Percentiles rank a stretch among this genome's conserved stretches.
Conservation (phyloP, 2,329 filamentous ascomycete genomes). For the Colletotrichum sp. region DNA sequence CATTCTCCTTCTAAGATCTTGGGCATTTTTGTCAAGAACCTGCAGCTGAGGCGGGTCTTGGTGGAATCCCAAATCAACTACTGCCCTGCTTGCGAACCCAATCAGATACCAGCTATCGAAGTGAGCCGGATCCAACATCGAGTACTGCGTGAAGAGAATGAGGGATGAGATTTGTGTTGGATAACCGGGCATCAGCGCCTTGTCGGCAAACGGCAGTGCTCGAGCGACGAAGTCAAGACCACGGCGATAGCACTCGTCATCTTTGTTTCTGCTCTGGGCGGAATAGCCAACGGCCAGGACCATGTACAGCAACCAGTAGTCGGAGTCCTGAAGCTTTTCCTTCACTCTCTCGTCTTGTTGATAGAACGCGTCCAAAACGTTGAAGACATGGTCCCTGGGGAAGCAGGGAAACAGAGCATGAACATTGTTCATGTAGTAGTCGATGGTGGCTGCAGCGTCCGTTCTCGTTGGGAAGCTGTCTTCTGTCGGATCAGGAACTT, state of each 20-base stretch:
- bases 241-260: conserved; percentile 65
- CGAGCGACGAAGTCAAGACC: conserved; percentile 61
- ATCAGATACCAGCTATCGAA: conserved; percentile 96
- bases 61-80: conserved; percentile 89
- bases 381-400: conserved; percentile 77
- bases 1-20: conserved; percentile 81
- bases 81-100: conserved; percentile 84
- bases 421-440: conserved; percentile 85
- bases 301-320: conserved; percentile 88
- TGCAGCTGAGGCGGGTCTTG: conserved; percentile 83
- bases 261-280: conserved; percentile 71
- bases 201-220: conserved; percentile 79
- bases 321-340: conserved; percentile 61
- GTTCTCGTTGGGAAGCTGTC: conserved; percentile 73
- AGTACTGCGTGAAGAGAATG: conserved; percentile 84
- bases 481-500: conserved; percentile 66
- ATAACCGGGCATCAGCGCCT: conserved; percentile 84
- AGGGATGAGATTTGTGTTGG: conserved; percentile 87
- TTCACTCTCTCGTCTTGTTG: conserved; percentile 64
- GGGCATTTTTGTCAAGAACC: conserved; percentile 66
- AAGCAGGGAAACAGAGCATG: conserved; percentile 84
- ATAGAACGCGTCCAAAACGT: conserved; percentile 82
- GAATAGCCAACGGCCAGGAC: conserved; percentile 83
- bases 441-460: conserved; percentile 70
- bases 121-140: conserved; percentile 86